A percentile compares a stretch with the other conserved stretches of the same genome.
Conservation (phyloP, 2,329 filamentous ascomycete genomes). For the Emergomyces africanus region DNA sequence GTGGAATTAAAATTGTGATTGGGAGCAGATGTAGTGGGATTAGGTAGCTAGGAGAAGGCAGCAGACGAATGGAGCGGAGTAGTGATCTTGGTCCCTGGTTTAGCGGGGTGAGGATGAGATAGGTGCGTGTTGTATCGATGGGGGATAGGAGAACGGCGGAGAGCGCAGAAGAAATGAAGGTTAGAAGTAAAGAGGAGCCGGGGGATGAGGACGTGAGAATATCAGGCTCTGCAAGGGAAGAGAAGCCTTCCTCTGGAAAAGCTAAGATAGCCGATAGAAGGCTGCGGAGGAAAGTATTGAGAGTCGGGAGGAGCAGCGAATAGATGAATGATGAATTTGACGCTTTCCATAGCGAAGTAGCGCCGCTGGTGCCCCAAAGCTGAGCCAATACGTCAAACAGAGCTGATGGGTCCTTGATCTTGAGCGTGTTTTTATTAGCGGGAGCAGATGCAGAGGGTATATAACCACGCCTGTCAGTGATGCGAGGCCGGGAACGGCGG, state of each 20-base stretch:
- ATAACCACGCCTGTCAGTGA: conserved; percentile 35
- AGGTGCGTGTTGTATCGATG: conserved; percentile 78
- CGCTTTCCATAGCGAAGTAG: conserved; percentile 87
- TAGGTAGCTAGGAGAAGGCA: conserved; percentile 58
- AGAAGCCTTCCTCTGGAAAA: conserved; percentile 61
- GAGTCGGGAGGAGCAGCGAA: conserved; percentile 67
- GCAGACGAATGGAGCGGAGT: conserved; percentile 59
- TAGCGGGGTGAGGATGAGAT: conserved; percentile 73
- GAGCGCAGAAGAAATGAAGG: conserved; percentile 50
- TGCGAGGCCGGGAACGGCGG: conserved; percentile 26
- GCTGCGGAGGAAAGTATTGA: conserved; percentile 87
- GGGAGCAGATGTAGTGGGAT: conserved; percentile 59
- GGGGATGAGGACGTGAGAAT: conserved; percentile 73
- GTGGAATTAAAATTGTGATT: conserved; percentile 78
- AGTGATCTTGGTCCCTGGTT: conserved; percentile 63
- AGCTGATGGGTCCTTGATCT: conserved; percentile 62
- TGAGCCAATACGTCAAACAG: conserved; percentile 76
- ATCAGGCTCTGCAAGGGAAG: conserved; percentile 47
- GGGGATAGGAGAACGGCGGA: conserved; percentile 75
- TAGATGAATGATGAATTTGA: conserved; percentile 91
- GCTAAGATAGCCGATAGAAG: conserved; percentile 84
- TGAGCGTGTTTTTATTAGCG: conserved; percentile 46
- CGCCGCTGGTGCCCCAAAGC: conserved; percentile 78
- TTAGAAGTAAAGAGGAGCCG: conserved; percentile 64
- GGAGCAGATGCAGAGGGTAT: conserved; percentile 26